phyloP scores from a whole-genome alignment of 331 rosid species.

The Pyrus hybrid region DNA sequence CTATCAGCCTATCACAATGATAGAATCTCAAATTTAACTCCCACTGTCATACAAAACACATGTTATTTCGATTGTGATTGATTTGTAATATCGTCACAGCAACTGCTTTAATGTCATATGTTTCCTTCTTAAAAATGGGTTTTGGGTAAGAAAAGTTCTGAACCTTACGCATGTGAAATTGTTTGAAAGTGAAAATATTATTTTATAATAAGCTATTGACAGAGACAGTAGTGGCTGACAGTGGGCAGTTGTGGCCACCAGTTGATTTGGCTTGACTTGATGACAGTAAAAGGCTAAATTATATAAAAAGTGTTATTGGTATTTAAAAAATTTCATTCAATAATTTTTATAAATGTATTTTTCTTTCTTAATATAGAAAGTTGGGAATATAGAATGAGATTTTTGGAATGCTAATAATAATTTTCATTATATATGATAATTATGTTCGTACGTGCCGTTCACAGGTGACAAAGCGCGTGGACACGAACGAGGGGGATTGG shows the following conservation, averaged over 20 bases:
- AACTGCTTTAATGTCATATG: fast-evolving
- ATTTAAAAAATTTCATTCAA: no score
- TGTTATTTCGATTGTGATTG: no score
- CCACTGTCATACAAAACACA: no score
- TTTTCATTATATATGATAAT: no score
- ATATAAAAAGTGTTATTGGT: no score
- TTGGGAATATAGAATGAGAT: no score
- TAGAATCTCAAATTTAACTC: no score
- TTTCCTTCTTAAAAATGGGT: not conserved
- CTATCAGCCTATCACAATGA: no score
- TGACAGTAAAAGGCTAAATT: not conserved
- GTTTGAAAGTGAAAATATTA: not conserved
- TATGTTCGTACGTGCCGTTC: not conserved
- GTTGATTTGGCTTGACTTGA: not conserved
- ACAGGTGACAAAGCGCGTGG: conserved; percentile 97
- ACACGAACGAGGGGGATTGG: conserved; percentile 65
- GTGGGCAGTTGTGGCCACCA: not conserved
- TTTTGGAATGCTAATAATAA: no score
- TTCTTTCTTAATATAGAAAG: no score
- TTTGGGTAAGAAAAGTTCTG: not conserved
- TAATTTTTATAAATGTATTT: no score
- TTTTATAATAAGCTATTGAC: not conserved
- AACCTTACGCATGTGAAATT: not conserved
- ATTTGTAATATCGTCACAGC: no score
- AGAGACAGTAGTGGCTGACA: conserved; percentile 1